Evolutionary conservation across 2,329 filamentous ascomycete species (phyloP), one percentile per base, ranked within the genome.

Genomic region (Hypoxylon sp.): DNA sequence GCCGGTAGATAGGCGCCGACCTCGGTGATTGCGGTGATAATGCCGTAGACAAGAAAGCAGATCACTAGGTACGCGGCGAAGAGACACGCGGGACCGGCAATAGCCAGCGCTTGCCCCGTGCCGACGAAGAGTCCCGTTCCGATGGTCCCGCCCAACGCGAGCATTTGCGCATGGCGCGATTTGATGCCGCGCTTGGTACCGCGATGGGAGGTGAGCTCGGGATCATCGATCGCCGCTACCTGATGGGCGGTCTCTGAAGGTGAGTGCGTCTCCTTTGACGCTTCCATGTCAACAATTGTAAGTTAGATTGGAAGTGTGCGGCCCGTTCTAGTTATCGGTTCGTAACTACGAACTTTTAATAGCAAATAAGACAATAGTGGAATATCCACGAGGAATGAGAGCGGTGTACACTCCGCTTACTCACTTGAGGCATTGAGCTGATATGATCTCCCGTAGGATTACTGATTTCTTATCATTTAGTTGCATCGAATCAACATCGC

Each of bases 41-140:
- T 83, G 30, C 80, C 82, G 74, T 81, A 87, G 39, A 87, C 82
- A 52, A 87, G 80, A 7, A 82, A 78, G 51, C 84, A 84, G 59
- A 86, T 79, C 43, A 83, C 78, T 26, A 79, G 71, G 65, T 82
- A 84, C 6, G 80, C 79, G 43, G 82, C 76, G 20, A 84, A 72
- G 5, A 82, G 77, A 51, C 75, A 77, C 17, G 80, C 81, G 52
- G 74, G 74, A 0, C 75, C 74, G 2, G 73, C 71, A 11, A 62
- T 70, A 8, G 72, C 71, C 17, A 71, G 62, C 6, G 69, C 71
- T 34, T 69, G 59, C 10, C 71, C 71, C 19, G 79, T 80, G 50
- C 80, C 79, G 53, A 83, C 79, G 62, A 82, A 82, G 20, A 82
- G 74, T 63, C 80, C 80, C 10, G 80, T 82, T 47, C 80, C 80